phyloP scores from a whole-genome alignment of 331 rosid genomes.

The Ulmus americana region DNA sequence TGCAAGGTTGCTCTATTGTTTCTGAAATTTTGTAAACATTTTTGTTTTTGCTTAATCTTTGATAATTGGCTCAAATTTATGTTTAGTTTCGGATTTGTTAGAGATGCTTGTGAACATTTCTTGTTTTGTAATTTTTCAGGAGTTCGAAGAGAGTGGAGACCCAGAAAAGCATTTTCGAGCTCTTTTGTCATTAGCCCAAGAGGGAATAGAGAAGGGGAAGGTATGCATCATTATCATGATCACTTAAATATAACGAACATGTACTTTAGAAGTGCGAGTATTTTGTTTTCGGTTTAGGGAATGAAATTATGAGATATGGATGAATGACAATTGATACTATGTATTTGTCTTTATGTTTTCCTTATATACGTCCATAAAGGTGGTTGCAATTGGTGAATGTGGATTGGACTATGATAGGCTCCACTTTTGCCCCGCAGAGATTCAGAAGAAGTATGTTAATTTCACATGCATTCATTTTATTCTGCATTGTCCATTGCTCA shows the following conservation, averaged over 20 bases:
- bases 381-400: constrained; percentile 93
- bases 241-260: neutral
- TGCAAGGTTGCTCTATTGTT: constrained; percentile 58
- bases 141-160: constrained; percentile 83
- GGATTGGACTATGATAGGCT: constrained; percentile 92
- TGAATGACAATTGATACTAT: neutral
- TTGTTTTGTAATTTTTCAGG: constrained; percentile 45
- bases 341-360: constrained; percentile 12
- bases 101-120: constrained; percentile 25
- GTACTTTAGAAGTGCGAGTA: constrained; percentile 7
- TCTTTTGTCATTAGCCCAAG: constrained; percentile 72
- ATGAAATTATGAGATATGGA: constrained; percentile 2
- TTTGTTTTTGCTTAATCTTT: neutral
- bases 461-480: neutral
- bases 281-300: neutral
- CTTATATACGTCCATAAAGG: constrained; percentile 40
- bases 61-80: neutral
- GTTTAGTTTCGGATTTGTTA: constrained; percentile 1
- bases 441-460: constrained; percentile 69
- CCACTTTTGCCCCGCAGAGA: constrained; percentile 81
- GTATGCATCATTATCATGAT: constrained; percentile 31
- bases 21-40: neutral
- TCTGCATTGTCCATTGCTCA: neutral
- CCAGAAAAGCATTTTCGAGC: constrained; percentile 82
- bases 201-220: constrained; percentile 93